phyloP scores from a whole-genome alignment of 1,284 basidiomycete species.

The Heliocybe sulcata region DNA sequence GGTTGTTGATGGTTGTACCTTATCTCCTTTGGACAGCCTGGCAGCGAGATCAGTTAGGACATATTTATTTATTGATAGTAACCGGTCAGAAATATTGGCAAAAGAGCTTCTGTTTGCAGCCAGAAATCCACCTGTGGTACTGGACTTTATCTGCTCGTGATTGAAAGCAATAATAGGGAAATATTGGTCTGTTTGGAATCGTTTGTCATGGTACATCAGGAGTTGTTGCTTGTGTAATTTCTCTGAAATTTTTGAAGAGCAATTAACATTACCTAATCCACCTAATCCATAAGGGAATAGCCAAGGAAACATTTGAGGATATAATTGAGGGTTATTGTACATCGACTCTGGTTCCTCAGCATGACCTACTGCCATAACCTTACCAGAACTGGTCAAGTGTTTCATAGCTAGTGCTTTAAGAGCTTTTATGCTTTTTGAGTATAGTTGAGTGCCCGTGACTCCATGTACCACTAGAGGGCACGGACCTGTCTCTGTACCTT shows the following conservation, averaged over 20 bases:
- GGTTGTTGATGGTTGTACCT: too few species aligned
- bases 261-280: conserved; percentile 16
- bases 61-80: too few species aligned
- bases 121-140: conserved; percentile 7
- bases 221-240: conserved; percentile 3
- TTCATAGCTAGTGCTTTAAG: conserved; percentile 8
- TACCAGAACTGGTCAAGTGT: conserved; percentile 6
- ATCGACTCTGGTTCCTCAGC: conserved; percentile 14
- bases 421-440: neutral
- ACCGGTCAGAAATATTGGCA: too few species aligned
- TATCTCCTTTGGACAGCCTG: too few species aligned
- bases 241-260: neutral
- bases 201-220: conserved; percentile 10
- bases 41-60: too few species aligned
- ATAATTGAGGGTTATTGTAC: conserved; percentile 23
- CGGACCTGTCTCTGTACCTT: conserved; percentile 19
- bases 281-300: conserved; percentile 29
- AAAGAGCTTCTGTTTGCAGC: too few species aligned
- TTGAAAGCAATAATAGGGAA: conserved; percentile 9
- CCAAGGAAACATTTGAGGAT: conserved; percentile 28
- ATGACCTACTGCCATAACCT: conserved; percentile 16
- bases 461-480: conserved; percentile 30
- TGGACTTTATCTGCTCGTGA: conserved; percentile 8
- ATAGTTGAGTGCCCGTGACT: conserved; percentile 20
- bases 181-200: conserved; percentile 8